Evolutionary conservation across 257 asterid genomes (phyloP), one percentile per base, ranked within the genome.

Genomic region (Hygrophila difformis): DNA sequence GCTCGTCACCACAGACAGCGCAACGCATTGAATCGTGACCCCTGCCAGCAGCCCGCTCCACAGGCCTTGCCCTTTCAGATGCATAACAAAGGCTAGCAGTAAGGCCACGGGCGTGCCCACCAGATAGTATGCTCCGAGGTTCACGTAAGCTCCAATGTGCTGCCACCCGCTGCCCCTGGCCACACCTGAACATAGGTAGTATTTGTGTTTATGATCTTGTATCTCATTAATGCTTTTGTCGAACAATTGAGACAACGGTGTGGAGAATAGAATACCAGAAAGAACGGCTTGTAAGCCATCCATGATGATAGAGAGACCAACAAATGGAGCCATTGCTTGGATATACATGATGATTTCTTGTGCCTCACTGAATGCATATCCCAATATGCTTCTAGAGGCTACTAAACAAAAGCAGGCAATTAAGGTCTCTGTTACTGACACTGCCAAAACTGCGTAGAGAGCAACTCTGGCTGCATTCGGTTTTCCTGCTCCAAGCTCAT

Each of bases 141-240:
- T 88, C 1, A 84, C 78, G 40, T 76, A 84, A 2, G 97, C 95
- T 14, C 94, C 97, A 4, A 88, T 39, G n/a, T 76, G 88, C 62
- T 88, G 93, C 93, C 93, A 88, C 35, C 97, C 97, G 6, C 84
- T 64, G 14, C 93, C 95, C 69, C 94, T 74, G 8, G 94, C 94
- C 9, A 81, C 88, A 14, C 97, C 94, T 77, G 76, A 41, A 21
- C 12, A 18, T n/a, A n/a, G n/a, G n/a, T n/a, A n/a, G n/a, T n/a
- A n/a, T n/a, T n/a, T n/a, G n/a, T n/a, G n/a, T n/a, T n/a, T n/a
- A n/a, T n/a, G n/a, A n/a, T n/a, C n/a, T n/a, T n/a, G n/a, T n/a
- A n/a, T n/a, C n/a, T n/a, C n/a, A n/a, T n/a, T n/a, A n/a, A n/a
- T n/a, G n/a, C n/a, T n/a, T n/a, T n/a, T n/a, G n/a, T n/a, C n/a